Conservation (phyloP, 139 green algal genomes). For the Haematococcus sp. region DNA sequence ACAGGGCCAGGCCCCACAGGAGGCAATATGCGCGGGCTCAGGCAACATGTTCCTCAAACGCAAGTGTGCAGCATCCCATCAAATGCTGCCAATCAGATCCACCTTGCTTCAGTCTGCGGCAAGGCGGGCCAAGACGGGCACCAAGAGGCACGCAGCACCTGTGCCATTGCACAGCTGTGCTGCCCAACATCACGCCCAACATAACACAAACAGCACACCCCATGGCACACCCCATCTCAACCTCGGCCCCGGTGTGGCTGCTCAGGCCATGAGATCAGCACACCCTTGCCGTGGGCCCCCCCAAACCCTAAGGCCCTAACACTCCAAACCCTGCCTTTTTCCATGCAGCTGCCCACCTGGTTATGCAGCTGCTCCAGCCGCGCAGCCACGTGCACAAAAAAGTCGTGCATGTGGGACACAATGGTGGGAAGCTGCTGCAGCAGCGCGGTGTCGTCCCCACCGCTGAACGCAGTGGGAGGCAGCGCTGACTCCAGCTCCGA, state of each 20-base stretch:
- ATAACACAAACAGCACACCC: too few species aligned
- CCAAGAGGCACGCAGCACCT: too few species aligned
- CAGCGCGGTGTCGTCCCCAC: not conserved
- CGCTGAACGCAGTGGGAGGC: not conserved
- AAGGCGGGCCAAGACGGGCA: too few species aligned
- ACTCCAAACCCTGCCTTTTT: not conserved
- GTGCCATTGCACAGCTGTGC: too few species aligned
- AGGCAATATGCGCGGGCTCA: not conserved
- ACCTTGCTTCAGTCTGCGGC: too few species aligned
- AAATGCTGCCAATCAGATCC: too few species aligned
- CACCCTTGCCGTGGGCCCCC: too few species aligned
- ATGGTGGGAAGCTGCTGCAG: constrained; percentile 26
- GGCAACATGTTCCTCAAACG: not conserved
- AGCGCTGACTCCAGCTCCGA: constrained; percentile 37
- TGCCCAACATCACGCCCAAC: too few species aligned
- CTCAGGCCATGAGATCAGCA: too few species aligned
- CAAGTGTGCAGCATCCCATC: not conserved
- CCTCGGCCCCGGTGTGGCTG: too few species aligned
- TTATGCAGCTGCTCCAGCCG: constrained; percentile 38
- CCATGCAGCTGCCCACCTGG: constrained; percentile 14
- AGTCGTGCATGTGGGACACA: constrained; percentile 46
- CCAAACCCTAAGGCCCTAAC: too few species aligned
- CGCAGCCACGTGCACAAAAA: constrained; percentile 48
- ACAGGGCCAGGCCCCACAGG: not conserved
- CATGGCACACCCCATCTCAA: too few species aligned